Evolutionary conservation across 805 yeast genomes (phyloP).

Genomic region (Candida ponderosae): DNA sequence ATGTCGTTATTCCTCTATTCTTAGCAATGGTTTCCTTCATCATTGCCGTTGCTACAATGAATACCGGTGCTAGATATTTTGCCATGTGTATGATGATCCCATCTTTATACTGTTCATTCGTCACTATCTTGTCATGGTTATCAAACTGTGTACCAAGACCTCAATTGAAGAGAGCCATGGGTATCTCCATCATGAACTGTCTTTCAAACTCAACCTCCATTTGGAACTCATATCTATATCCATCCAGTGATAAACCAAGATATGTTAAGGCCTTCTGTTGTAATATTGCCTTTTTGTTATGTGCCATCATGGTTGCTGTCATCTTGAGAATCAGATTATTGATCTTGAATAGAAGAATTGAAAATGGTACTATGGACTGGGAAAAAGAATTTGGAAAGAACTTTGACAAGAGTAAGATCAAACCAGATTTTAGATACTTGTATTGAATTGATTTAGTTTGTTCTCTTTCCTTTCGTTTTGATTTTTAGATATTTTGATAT

Average conservation of each 20-base stretch:
- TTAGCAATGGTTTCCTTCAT: constrained; percentile 38
- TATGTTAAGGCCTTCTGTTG: constrained; percentile 39
- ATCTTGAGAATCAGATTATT: constrained; percentile 30
- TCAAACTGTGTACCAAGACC: constrained; percentile 51
- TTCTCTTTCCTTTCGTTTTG: no score
- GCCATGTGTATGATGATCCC: constrained; percentile 57
- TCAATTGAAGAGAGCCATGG: constrained; percentile 51
- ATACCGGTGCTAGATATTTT: constrained; percentile 50
- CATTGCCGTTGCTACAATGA: constrained; percentile 40
- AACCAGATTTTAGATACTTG: constrained; percentile 35
- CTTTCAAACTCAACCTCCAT: constrained; percentile 48
- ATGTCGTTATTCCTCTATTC: constrained; percentile 34
- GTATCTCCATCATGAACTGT: constrained; percentile 49
- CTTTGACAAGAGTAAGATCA: constrained; percentile 33
- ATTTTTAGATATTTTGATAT: no score
- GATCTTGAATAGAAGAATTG: constrained; percentile 33
- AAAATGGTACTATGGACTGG: constrained; percentile 41
- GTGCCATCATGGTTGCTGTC: constrained; percentile 32
- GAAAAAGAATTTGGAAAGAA: constrained; percentile 35
- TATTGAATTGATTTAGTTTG: constrained; percentile 1
- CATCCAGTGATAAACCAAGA: constrained; percentile 35
- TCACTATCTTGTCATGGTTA: constrained; percentile 46
- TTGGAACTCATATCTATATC: constrained; percentile 48
- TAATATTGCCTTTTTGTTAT: constrained; percentile 37
- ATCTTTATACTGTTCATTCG: constrained; percentile 45